Base-by-base conservation (phyloP, 2,329 filamentous ascomycete genomes). In the Epichloe gansuensis region DNA sequence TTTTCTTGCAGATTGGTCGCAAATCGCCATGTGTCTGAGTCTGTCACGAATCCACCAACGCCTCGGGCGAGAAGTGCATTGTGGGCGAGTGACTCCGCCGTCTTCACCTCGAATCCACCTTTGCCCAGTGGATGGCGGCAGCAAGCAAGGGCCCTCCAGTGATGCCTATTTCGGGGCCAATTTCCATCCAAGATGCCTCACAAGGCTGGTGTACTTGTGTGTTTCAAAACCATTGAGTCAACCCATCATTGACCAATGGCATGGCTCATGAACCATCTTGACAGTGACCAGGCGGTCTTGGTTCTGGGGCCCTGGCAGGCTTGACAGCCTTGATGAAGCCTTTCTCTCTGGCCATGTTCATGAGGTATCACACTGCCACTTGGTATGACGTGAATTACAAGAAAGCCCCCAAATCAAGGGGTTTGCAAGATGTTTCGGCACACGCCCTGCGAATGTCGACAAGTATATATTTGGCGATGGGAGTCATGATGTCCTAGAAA, bases 301-400 rank as follows among this genome's bases (percentile, higher is more conserved):
- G n/a, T 31, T 17, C n/a, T 47, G 23, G 25, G 50, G 23, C 12
- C 15, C 50, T 17, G 21, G 43, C 12, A 3, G 23, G 12, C 21
- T 41, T 34, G 50, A 45, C 34, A 52, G 35, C 50, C 50, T 37
- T 35, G 45, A 51, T 17, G 34, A 52, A 52, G 50, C 25, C 50
- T 31, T 39, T 9, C 15, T 35, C 43, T n/a, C 9, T 38, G 13
- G 21, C 28, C 4, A 6, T 44, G 39, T 31, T 37, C 48, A 50
- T 21, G 38, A 50, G 48, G 25, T 31, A 38, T 23, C 49, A 45
- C 49, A 46, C 50, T 52, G 38, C 44, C 45, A 43, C 38, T 25
- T 21, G 34, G 46, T 11, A 23, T 47, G 45, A 28, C 17, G 25
- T 52, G 45, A 52, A 44, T 48, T 34, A 31, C 23, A 44, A 46